A percentile compares a stretch with the other conserved stretches of the same genome.
Conservation (phyloP, 352 stramenopile species). For the Phytophthora sp. region DNA sequence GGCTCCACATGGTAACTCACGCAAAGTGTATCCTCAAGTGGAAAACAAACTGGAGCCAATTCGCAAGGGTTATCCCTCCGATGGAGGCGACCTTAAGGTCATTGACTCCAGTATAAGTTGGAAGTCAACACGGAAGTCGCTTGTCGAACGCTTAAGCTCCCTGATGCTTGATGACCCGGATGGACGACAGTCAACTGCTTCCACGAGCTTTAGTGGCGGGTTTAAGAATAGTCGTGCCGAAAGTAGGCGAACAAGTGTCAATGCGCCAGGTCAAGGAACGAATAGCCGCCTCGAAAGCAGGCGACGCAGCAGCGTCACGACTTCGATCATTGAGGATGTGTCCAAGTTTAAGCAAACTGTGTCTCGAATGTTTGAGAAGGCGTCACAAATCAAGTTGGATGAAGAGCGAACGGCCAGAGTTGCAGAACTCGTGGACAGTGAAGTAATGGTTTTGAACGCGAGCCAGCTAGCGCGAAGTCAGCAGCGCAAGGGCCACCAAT, state of each 20-base stretch:
- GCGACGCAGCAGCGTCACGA: constrained; percentile 33
- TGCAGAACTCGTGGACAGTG: constrained; percentile 60
- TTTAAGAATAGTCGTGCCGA: constrained; percentile 19
- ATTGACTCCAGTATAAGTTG: neutral
- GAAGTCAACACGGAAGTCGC: constrained; percentile 27
- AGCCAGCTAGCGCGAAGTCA: constrained; percentile 67
- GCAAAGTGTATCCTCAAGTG: constrained; percentile 26
- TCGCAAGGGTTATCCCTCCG: constrained; percentile 14
- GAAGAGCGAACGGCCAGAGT: constrained; percentile 50
- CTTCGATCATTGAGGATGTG: constrained; percentile 40
- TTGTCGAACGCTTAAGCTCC: constrained; percentile 23
- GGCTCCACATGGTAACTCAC: constrained; percentile 5
- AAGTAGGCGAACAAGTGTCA: constrained; percentile 20
- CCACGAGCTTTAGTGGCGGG: neutral
- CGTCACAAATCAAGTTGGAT: constrained; percentile 38
- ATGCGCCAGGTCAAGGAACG: neutral
- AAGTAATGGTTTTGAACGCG: constrained; percentile 68
- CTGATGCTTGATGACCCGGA: constrained; percentile 19
- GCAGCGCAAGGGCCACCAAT: constrained; percentile 47
- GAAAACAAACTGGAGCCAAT: constrained; percentile 27
- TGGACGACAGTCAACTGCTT: constrained; percentile 3
- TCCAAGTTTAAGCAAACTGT: constrained; percentile 42
- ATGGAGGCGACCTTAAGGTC: neutral
- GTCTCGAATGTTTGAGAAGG: constrained; percentile 52
- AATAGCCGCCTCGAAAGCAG: constrained; percentile 21